Conservation (phyloP, 768 basidiomycete genomes). For the Podaxis pistillaris region DNA sequence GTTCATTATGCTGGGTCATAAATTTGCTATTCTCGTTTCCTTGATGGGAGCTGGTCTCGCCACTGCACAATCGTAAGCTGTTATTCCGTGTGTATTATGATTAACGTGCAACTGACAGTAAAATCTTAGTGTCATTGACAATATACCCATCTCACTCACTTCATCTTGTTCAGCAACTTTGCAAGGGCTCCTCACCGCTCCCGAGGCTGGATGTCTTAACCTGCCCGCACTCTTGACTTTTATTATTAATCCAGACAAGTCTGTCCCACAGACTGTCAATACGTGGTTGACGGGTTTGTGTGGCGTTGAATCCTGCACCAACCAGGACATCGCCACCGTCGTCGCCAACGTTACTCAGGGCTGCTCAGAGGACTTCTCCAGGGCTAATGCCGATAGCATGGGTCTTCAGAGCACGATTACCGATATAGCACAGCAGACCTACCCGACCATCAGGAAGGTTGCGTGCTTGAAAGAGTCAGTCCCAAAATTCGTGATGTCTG, state of each 20-base stretch:
- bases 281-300: constrained; percentile 64
- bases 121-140: background rate
- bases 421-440: constrained; percentile 36
- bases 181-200: constrained; percentile 35
- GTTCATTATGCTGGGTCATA: constrained; percentile 15
- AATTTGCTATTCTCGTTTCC: constrained; percentile 26
- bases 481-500: background rate
- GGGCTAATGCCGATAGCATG: constrained; percentile 36
- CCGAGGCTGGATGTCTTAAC: constrained; percentile 50
- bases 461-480: constrained; percentile 56
- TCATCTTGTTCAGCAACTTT: constrained; percentile 48
- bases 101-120: constrained; percentile 5
- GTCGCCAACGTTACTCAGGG: constrained; percentile 51
- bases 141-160: constrained; percentile 38
- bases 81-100: background rate
- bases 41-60: constrained; percentile 26
- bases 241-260: constrained; percentile 25
- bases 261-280: constrained; percentile 50
- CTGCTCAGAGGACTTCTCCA: constrained; percentile 42
- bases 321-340: constrained; percentile 54
- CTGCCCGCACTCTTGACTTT: constrained; percentile 41
- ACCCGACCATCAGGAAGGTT: constrained; percentile 46
- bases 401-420: constrained; percentile 10
- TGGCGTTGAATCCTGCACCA: constrained; percentile 49
- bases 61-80: constrained; percentile 44